phyloP scores from a whole-genome alignment of 2,329 filamentous ascomycete genomes.

The Fusarium beomiforme region DNA sequence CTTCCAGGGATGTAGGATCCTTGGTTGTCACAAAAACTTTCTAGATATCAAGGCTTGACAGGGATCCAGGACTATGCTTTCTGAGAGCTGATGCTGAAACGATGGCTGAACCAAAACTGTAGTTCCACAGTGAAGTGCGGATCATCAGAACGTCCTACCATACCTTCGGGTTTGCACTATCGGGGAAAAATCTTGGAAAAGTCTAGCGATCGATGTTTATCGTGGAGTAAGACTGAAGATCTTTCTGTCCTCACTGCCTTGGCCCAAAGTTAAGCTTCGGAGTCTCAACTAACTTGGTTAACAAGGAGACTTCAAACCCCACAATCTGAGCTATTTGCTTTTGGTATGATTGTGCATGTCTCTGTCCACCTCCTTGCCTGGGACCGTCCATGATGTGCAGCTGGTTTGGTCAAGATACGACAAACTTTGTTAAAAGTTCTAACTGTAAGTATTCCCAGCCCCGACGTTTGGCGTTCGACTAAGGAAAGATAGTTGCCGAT shows the following conservation, averaged over 20 bases:
- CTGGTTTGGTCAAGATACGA: background rate
- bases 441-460: slow-evolving; percentile 7
- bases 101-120: slow-evolving; percentile 25
- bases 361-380: slow-evolving; percentile 3
- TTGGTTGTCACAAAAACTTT: background rate
- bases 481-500: background rate
- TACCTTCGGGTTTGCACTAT: slow-evolving; percentile 32
- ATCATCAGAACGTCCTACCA: slow-evolving; percentile 26
- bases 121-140: slow-evolving; percentile 1
- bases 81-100: slow-evolving; percentile 42
- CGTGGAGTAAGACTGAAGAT: slow-evolving; percentile 16
- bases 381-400: background rate
- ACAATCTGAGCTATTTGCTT: slow-evolving; percentile 6
- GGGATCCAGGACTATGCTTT: slow-evolving; percentile 19
- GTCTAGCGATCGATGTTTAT: slow-evolving; percentile 7
- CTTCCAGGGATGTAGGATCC: slow-evolving; percentile 12
- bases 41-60: slow-evolving; percentile 1
- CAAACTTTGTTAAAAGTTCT: background rate
- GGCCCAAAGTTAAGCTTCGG: background rate
- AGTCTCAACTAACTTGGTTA: slow-evolving; percentile 3
- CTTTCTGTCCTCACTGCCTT: slow-evolving; percentile 2
- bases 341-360: slow-evolving; percentile 20
- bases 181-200: slow-evolving; percentile 14
- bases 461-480: slow-evolving; percentile 9
- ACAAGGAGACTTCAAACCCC: background rate